A percentile compares a stretch with the other conserved stretches of the same genome.
phyloP scores from a whole-genome alignment of 2,329 filamentous ascomycete species.

The Rhinocladiella similis region DNA sequence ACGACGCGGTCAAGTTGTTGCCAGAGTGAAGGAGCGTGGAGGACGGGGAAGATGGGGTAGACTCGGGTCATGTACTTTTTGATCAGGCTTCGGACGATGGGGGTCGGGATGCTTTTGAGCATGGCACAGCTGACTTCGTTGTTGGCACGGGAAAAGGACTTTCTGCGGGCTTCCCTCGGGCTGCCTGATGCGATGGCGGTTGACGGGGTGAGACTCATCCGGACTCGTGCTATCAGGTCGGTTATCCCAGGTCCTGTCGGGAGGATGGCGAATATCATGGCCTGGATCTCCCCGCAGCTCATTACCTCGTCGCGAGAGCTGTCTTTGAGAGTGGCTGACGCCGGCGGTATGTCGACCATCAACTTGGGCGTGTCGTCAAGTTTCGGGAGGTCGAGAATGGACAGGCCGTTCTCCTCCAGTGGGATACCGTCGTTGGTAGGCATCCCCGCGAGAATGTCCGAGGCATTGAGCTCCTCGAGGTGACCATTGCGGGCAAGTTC shows the following conservation, averaged over 20 bases:
- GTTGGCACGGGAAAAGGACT: conserved; percentile 22
- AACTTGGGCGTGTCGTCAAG: conserved; percentile 14
- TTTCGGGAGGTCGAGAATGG: conserved; percentile 22
- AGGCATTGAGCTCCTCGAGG: conserved; percentile 29
- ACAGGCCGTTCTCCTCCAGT: conserved; percentile 18
- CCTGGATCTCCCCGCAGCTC: conserved; percentile 32
- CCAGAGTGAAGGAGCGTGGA: conserved; percentile 32
- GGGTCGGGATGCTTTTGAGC: conserved; percentile 29
- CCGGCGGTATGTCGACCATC: conserved; percentile 5
- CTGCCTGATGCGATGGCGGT: conserved; percentile 27
- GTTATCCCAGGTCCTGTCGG: conserved; percentile 33
- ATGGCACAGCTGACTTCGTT: conserved; percentile 29
- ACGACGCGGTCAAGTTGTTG: conserved; percentile 32
- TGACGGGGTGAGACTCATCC: conserved; percentile 37
- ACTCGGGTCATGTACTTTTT: conserved; percentile 36
- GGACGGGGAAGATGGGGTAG: conserved; percentile 33
- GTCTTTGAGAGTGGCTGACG: conserved; percentile 16
- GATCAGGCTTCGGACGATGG: conserved; percentile 32
- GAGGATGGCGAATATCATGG: conserved; percentile 33
- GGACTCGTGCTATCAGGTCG: conserved; percentile 34
- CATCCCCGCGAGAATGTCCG: conserved; percentile 31
- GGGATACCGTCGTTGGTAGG: conserved; percentile 28
- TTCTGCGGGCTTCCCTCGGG: conserved; percentile 23
- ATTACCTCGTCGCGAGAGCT: conserved; percentile 31
- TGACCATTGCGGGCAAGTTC: conserved; percentile 33